phyloP scores from a whole-genome alignment of 1,284 basidiomycete genomes.

The Ustilago crameri region DNA sequence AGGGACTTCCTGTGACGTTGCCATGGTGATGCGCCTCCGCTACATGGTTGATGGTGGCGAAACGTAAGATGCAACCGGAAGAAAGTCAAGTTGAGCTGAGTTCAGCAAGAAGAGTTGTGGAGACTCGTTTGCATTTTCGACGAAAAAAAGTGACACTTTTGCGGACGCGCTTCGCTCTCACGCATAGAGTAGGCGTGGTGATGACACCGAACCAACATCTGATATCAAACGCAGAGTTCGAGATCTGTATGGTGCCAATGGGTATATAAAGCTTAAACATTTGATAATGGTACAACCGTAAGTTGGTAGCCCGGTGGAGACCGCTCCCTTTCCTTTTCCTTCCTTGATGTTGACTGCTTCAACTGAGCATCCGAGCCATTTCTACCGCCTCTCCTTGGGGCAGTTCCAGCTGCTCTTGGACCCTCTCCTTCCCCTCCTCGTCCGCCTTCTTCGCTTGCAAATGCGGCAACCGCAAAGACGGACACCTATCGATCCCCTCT shows the following conservation, averaged over 20 bases:
- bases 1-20: conserved; percentile 7
- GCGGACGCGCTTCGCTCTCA: background rate
- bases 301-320: no score
- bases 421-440: background rate
- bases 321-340: no score
- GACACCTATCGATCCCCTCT: conserved; percentile 24
- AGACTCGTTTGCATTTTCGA: no score
- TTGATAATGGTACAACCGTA: no score
- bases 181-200: background rate
- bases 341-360: background rate
- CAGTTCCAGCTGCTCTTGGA: background rate
- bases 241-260: no score
- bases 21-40: conserved; percentile 8
- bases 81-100: background rate
- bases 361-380: conserved; percentile 1
- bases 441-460: background rate
- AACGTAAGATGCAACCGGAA: background rate
- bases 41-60: conserved; percentile 18
- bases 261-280: no score
- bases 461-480: conserved; percentile 13
- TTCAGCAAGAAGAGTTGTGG: background rate
- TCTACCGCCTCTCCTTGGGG: conserved; percentile 10
- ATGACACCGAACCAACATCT: no score
- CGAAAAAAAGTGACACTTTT: conserved; percentile 20
- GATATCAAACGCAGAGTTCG: no score